Evolutionary conservation across 1,284 basidiomycete species (phyloP), one percentile per base, ranked within the genome.

Genomic region (Takashimella koratensis): DNA sequence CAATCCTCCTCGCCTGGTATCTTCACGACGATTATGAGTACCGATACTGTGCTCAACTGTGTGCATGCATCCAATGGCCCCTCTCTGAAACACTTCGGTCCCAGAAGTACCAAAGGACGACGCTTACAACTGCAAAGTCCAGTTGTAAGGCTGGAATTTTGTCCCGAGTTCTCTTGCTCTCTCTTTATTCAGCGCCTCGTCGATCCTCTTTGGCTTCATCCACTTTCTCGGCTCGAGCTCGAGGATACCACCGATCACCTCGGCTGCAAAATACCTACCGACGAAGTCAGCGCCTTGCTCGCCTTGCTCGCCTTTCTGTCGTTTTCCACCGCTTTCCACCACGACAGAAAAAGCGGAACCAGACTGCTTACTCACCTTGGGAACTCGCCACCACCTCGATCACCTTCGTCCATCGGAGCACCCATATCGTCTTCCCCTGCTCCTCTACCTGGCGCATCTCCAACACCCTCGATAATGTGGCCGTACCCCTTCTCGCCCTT

Each of bases 401-500:
- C 89, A 1, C 88, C 90, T 69, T 93, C 88, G 58, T 90, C 88
- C 45, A 86, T 76, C 21, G 80, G 79, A 24, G 78, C 82, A 24
- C 81, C 85, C 39, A 69, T 68, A 47, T 85, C 84, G 41, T 86
- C 86, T 41, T 76, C 75, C 6, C 83, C 85, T 19, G 82, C 81
- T 12, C 80, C 82, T 27, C 69, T 65, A 8, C 71, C 72, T 0
- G 79, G 76, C 2, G 80, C 83, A 48, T 89, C 85, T 22, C 83
- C 85, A 1, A 84, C 82, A 1, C 93, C 93, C 71, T 97, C 93
- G 57, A 97, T 95, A 53, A 97, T 88, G 74, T 98, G 96, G 0
- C 96, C 96, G 70, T 93, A 98, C 1, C 93, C 93, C 71, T 90
- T 92, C 75, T 95, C 91, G 25, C 95, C 94, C 67, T 92, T 94